phyloP scores from a whole-genome alignment of 2,329 filamentous ascomycete genomes.

The Alternaria ethzedia region DNA sequence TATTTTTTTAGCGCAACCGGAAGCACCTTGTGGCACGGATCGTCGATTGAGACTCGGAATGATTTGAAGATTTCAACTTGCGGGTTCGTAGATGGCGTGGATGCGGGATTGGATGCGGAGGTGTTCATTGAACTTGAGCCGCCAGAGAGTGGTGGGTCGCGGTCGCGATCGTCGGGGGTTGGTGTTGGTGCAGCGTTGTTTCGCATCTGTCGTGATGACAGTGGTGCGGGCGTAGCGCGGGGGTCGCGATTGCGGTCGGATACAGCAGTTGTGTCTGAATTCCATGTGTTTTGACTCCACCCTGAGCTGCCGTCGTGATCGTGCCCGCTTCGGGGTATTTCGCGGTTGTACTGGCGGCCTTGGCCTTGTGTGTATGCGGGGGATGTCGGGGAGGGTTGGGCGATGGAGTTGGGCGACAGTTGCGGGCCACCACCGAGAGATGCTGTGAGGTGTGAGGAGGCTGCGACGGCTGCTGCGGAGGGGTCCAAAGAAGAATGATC shows the following conservation, averaged over 20 bases:
- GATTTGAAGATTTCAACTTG: slow-evolving; percentile 97
- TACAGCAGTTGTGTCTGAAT: slow-evolving; percentile 35
- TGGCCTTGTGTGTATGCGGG: slow-evolving; percentile 53
- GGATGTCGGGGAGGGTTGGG: slow-evolving; percentile 57
- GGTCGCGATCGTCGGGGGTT: slow-evolving; percentile 43
- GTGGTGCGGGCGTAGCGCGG: slow-evolving; percentile 40
- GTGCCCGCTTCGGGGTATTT: slow-evolving; percentile 38
- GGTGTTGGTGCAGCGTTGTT: slow-evolving; percentile 37
- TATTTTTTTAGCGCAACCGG: slow-evolving; percentile 97
- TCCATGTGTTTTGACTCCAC: slow-evolving; percentile 41
- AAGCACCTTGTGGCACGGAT: slow-evolving; percentile 95
- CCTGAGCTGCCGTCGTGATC: slow-evolving; percentile 41
- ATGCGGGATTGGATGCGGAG: slow-evolving; percentile 26
- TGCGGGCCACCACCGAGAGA: slow-evolving; percentile 51
- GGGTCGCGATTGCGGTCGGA: slow-evolving; percentile 40
- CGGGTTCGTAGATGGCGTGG: slow-evolving; percentile 49
- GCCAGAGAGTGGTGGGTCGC: slow-evolving; percentile 46
- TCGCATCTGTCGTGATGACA: slow-evolving; percentile 39
- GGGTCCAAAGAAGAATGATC: slow-evolving; percentile 55
- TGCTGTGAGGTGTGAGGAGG: slow-evolving; percentile 58
- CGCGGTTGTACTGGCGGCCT: slow-evolving; percentile 40
- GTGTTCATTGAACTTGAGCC: slow-evolving; percentile 37
- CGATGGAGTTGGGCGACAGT: slow-evolving; percentile 51
- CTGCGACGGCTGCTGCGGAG: slow-evolving; percentile 58
- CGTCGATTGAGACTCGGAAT: slow-evolving; percentile 96